Evolutionary conservation across 2,329 filamentous ascomycete genomes (phyloP).

Genomic region (Clarireedia homoeocarpa): DNA sequence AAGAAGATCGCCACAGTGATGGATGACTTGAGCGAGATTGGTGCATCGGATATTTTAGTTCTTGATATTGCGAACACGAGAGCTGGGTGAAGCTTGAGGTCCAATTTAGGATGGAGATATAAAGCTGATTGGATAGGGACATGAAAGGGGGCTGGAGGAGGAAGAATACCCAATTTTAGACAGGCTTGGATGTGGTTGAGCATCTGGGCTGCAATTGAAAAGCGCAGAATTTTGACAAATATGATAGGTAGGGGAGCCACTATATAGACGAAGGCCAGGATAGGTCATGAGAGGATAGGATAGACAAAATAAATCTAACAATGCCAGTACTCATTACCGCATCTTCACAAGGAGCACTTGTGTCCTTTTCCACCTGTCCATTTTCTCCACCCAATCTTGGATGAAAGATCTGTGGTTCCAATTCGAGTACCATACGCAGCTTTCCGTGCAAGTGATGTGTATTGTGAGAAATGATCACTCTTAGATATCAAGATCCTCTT

Average conservation of each 20-base stretch:
- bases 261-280: not conserved
- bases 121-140: not conserved
- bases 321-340: not conserved
- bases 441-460: too few relatives aligned
- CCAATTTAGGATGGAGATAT: not conserved
- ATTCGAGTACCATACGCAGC: too few relatives aligned
- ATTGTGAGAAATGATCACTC: too few relatives aligned
- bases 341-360: too few relatives aligned
- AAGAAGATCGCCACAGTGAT: slow-evolving; percentile 30
- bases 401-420: too few relatives aligned
- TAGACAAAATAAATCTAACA: not conserved
- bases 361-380: too few relatives aligned
- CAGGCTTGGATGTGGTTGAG: not conserved
- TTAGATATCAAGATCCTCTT: too few relatives aligned
- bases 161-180: too few relatives aligned
- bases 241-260: too few relatives aligned
- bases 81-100: slow-evolving; percentile 13
- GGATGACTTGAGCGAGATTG: slow-evolving; percentile 28
- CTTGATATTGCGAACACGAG: slow-evolving; percentile 29
- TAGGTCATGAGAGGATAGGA: not conserved
- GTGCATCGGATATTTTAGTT: slow-evolving; percentile 30
- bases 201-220: not conserved
- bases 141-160: too few relatives aligned
- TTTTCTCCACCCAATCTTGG: too few relatives aligned
- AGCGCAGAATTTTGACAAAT: not conserved